Conservation (phyloP, 805 yeast species). For the Starmera amethionina region DNA sequence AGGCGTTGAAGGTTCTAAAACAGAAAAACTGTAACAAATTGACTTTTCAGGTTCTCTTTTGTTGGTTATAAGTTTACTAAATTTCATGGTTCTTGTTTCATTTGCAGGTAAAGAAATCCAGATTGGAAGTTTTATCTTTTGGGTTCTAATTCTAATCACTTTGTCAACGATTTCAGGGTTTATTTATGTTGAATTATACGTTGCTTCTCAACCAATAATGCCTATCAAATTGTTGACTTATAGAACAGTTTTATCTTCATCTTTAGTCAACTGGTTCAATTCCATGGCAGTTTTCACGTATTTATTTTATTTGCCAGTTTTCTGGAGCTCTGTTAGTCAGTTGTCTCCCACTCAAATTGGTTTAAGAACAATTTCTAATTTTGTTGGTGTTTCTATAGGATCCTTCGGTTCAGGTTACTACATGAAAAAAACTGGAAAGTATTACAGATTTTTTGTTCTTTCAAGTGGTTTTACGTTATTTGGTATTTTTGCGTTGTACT, state of each 20-base stretch:
- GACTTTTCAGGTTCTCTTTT: conserved; percentile 59
- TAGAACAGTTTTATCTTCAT: conserved; percentile 53
- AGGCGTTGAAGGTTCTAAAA: conserved; percentile 34
- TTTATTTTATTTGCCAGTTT: conserved; percentile 65
- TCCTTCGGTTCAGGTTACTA: conserved; percentile 57
- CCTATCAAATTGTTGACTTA: conserved; percentile 46
- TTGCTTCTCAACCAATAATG: conserved; percentile 48
- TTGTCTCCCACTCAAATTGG: conserved; percentile 50
- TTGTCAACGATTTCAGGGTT: conserved; percentile 28
- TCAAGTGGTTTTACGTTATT: conserved; percentile 33
- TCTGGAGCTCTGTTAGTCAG: conserved; percentile 43
- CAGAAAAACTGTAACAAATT: conserved; percentile 42
- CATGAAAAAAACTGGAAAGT: conserved; percentile 61
- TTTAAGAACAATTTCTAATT: conserved; percentile 44
- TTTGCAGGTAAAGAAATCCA: conserved; percentile 49
- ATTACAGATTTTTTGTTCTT: conserved; percentile 35
- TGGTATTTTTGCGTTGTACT: conserved; percentile 34
- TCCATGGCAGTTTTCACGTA: conserved; percentile 59
- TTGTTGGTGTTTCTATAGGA: conserved; percentile 57
- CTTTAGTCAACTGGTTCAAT: conserved; percentile 56
- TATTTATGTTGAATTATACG: conserved; percentile 30
- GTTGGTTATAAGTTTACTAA: conserved; percentile 46
- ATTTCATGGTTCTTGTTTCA: conserved; percentile 57
- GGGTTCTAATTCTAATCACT: conserved; percentile 24
- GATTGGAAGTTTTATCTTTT: conserved; percentile 35